A percentile compares a stretch with the other conserved stretches of the same genome.
These are phyloP conservation scores for Ophiocordyceps australis DNA, from an alignment of 2,329 filamentous ascomycete genomes.

Conservation along the genomic window DNA sequence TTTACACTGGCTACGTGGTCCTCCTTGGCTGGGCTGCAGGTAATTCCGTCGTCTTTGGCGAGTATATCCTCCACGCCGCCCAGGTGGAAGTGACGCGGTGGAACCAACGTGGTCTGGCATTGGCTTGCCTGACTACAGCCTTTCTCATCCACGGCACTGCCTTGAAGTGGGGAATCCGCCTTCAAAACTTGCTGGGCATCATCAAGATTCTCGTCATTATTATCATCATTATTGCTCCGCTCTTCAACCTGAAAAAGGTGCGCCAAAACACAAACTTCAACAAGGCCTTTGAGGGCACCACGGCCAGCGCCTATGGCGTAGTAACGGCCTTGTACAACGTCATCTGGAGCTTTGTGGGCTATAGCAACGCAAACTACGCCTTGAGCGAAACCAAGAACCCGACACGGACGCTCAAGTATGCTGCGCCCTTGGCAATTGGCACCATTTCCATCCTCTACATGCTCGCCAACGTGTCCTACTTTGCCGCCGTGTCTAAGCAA, in stretches of 20 bases:
- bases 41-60: conserved; percentile 52
- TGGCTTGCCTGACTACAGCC: conserved; percentile 47
- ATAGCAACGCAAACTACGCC: conserved; percentile 50
- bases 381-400: conserved; percentile 49
- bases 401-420: conserved; percentile 43
- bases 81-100: conserved; percentile 42
- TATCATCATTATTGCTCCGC: conserved; percentile 44
- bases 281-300: conserved; percentile 47
- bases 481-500: conserved; percentile 34
- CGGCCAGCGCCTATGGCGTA: conserved; percentile 44
- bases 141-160: conserved; percentile 47
- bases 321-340: conserved; percentile 57
- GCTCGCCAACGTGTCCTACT: conserved; percentile 49
- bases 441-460: conserved; percentile 44
- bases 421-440: conserved; percentile 41
- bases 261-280: conserved; percentile 41
- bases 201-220: conserved; percentile 50
- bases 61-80: conserved; percentile 51
- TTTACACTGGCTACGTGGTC: conserved; percentile 43
- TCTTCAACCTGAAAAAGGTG: conserved; percentile 41
- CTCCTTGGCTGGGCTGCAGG: conserved; percentile 47
- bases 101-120: conserved; percentile 48
- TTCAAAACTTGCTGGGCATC: conserved; percentile 46
- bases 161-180: conserved; percentile 46
- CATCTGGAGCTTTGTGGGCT: conserved; percentile 52